These are phyloP conservation scores for Schizopora paradoxa DNA, from an alignment of 1,284 basidiomycete species.

Conservation along the genomic window DNA sequence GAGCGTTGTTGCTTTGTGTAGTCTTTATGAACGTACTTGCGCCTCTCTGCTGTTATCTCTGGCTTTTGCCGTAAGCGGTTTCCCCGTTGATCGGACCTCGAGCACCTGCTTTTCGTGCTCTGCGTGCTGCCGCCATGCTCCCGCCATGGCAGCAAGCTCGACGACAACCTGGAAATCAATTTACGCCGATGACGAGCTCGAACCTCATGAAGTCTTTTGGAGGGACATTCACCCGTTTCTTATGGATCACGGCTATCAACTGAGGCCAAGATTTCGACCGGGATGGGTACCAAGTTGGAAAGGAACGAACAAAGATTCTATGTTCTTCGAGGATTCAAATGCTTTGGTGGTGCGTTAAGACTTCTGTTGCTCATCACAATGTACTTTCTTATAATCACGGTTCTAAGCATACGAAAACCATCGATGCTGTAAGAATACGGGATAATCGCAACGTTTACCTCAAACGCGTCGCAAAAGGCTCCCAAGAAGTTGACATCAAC, in stretches of 20 bases:
- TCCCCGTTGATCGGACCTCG: too few relatives aligned
- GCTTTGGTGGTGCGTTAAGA: conserved; percentile 16
- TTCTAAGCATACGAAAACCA: background rate
- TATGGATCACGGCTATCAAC: conserved; percentile 22
- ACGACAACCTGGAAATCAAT: too few relatives aligned
- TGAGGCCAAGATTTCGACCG: conserved; percentile 24
- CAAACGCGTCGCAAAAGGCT: conserved; percentile 1
- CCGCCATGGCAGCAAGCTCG: too few relatives aligned
- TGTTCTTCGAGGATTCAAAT: conserved; percentile 20
- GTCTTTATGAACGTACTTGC: too few relatives aligned
- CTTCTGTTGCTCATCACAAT: background rate
- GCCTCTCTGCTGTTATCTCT: too few relatives aligned
- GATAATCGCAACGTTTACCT: conserved; percentile 16
- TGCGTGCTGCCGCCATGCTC: too few relatives aligned
- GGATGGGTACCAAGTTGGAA: conserved; percentile 28
- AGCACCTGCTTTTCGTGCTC: too few relatives aligned
- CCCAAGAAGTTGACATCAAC: conserved; percentile 22
- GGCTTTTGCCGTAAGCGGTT: too few relatives aligned
- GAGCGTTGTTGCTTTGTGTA: too few relatives aligned
- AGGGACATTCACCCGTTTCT: conserved; percentile 21
- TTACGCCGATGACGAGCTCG: too few relatives aligned
- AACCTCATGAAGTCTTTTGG: conserved; percentile 25
- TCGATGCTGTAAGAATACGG: conserved; percentile 3
- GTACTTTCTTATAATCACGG: background rate
- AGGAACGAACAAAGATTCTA: conserved; percentile 11